Evolutionary conservation across 768 basidiomycete species (phyloP).

Genomic region (Auriscalpium microsporum): DNA sequence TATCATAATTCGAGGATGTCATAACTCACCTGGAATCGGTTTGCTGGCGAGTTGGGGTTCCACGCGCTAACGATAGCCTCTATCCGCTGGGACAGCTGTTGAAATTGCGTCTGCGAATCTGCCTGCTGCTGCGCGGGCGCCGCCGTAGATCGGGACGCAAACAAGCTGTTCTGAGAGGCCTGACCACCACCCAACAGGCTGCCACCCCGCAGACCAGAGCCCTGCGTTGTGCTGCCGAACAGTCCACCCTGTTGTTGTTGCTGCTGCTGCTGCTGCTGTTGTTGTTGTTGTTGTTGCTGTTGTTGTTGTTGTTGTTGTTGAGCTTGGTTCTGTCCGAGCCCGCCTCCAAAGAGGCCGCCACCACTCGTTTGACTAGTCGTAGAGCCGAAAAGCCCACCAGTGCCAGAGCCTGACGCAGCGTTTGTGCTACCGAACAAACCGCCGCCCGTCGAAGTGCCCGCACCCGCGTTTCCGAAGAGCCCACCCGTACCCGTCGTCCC

Average conservation of each 20-base stretch:
- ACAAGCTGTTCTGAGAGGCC: conserved; percentile 16
- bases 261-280: conserved; percentile 3
- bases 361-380: conserved; percentile 5
- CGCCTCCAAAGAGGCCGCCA: conserved; percentile 2
- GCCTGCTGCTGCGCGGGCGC: conserved; percentile 37
- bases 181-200: conserved; percentile 17
- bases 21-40: conserved; percentile 67
- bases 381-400: conserved; percentile 17
- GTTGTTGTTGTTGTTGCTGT: conserved; percentile 16
- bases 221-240: conserved; percentile 11
- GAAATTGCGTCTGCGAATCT: conserved; percentile 55
- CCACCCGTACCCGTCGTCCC: conserved; percentile 15
- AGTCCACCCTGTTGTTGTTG: conserved; percentile 15
- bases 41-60: conserved; percentile 58
- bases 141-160: conserved; percentile 22
- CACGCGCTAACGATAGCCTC: conserved; percentile 61
- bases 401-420: conserved; percentile 1
- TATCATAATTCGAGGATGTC: not conserved
- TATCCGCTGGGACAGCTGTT: conserved; percentile 46
- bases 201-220: conserved; percentile 13
- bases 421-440: conserved; percentile 23
- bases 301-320: conserved; percentile 4
- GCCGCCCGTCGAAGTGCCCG: conserved; percentile 13
- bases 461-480: conserved; percentile 13
- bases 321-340: not conserved